phyloP scores from a whole-genome alignment of 495 filamentous ascomycete species.

The Aspergillus egyptiacus region DNA sequence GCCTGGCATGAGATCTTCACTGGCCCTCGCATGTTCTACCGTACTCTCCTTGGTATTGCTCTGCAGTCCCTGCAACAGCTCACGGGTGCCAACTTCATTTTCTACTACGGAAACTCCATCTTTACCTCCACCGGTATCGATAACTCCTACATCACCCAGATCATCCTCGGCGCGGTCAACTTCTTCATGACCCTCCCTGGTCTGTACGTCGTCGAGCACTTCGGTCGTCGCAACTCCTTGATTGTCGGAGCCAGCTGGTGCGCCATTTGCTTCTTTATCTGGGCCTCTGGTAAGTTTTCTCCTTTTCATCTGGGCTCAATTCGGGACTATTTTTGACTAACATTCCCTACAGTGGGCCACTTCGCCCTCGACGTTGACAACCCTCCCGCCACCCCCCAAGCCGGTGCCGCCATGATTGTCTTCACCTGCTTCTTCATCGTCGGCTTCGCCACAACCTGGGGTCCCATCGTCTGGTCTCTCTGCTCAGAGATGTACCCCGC shows the following conservation, averaged over 20 bases:
- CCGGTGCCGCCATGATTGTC: slow-evolving; percentile 69
- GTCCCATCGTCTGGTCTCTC: slow-evolving; percentile 76
- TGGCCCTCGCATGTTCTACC: slow-evolving; percentile 66
- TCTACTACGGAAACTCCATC: slow-evolving; percentile 74
- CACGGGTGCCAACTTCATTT: slow-evolving; percentile 73
- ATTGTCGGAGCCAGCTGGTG: slow-evolving; percentile 64
- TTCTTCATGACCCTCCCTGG: slow-evolving; percentile 66
- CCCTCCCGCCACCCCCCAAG: slow-evolving; percentile 47
- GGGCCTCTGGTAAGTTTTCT: slow-evolving; percentile 43
- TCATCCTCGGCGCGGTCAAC: slow-evolving; percentile 72
- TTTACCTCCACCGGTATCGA: slow-evolving; percentile 63
- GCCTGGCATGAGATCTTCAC: slow-evolving; percentile 63
- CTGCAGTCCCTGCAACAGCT: slow-evolving; percentile 71
- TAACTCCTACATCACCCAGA: slow-evolving; percentile 65
- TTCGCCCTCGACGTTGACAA: slow-evolving; percentile 50
- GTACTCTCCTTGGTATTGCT: slow-evolving; percentile 60
- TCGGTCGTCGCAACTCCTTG: slow-evolving; percentile 60
- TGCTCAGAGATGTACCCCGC: slow-evolving; percentile 78
- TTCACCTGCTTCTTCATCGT: slow-evolving; percentile 67
- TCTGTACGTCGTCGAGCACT: slow-evolving; percentile 66
- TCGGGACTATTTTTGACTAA: neutral
- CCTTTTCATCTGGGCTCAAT: neutral
- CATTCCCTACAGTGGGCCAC: slow-evolving; percentile 41
- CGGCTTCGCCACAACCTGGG: slow-evolving; percentile 61
- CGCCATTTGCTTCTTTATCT: slow-evolving; percentile 67